Percentiles rank a stretch among this genome's conserved stretches.
Conservation (phyloP, 2,329 filamentous ascomycete genomes). For the Ascocoryne sarcoides region DNA sequence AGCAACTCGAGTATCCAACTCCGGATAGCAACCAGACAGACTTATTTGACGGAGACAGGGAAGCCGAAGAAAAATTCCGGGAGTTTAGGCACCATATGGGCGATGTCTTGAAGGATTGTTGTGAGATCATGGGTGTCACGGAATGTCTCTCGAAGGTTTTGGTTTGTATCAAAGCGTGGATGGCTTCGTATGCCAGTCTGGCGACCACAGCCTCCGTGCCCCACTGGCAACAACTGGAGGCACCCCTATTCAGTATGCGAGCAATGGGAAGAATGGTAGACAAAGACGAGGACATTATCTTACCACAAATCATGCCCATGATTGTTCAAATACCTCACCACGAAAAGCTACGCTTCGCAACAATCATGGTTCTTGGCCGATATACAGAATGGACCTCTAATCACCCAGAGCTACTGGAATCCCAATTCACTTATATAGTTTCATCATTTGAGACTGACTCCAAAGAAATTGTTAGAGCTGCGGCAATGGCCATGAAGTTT, state of each 20-base stretch:
- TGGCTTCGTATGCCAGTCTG: constrained; percentile 68
- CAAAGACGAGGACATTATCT: constrained; percentile 74
- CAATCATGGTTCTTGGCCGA: constrained; percentile 91
- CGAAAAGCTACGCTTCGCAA: constrained; percentile 96
- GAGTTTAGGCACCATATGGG: constrained; percentile 97
- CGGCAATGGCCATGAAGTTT: constrained; percentile 91
- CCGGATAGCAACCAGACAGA: constrained; percentile 64
- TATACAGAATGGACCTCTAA: constrained; percentile 98
- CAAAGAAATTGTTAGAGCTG: constrained; percentile 82
- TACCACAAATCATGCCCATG: constrained; percentile 86
- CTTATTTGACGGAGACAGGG: constrained; percentile 89
- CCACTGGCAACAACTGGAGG: constrained; percentile 93
- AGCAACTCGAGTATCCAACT: constrained; percentile 78
- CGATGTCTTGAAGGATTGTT: constrained; percentile 93
- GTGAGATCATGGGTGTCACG: constrained; percentile 88
- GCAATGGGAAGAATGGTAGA: constrained; percentile 97
- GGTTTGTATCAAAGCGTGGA: constrained; percentile 79
- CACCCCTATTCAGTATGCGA: constrained; percentile 87
- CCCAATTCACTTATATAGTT: constrained; percentile 93
- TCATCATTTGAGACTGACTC: constrained; percentile 83
- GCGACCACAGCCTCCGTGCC: constrained; percentile 69
- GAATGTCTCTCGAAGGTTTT: constrained; percentile 89
- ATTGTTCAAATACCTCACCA: constrained; percentile 92
- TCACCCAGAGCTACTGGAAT: constrained; percentile 84
- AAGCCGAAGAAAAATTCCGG: constrained; percentile 93